Evolutionary conservation across 176 grass and related monocot genomes (phyloP), one percentile per base, ranked within the genome.

Genomic region (Eragrostis nindensis): DNA sequence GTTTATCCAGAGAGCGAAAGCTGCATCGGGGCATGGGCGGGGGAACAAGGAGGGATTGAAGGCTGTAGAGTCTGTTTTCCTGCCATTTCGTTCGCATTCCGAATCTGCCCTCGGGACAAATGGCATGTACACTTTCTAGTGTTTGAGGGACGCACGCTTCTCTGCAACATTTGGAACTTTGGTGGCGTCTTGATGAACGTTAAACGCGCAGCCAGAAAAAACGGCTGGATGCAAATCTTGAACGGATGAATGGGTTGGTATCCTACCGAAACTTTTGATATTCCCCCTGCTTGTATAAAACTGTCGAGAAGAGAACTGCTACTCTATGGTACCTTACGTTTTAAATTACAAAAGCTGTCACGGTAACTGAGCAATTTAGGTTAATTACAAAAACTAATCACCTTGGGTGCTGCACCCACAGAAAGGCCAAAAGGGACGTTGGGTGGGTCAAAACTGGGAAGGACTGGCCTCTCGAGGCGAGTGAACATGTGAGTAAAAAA

Each of bases 1-100:
- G n/a, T 7, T 64, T 52, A 43, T 2, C 66, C 16, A 54, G 41
- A 62, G 53, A 69, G 57, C 24, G 42, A 78, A 67, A 21, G 82
- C 47, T 38, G 77, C 84, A 49, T 82, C 68, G 71, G 85, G 85
- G 21, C 50, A 42, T 13, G 63, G 19, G 65, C 29, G 6, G 68
- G n/a, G 85, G 26, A 62, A 81, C 78, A 83, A 11, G 56, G 80
- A 73, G 86, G 70, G 80, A 77, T 78, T 48, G 67, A 86, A 86
- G 68, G 76, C 75, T 64, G 84, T 22, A 71, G 74, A 17, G 71
- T 42, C 25, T 87, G 85, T 68, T 73, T 62, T 16, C 25, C 40
- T 82, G 24, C 47, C 8, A 8, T 13, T 24, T 38, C 52, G 43
- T 43, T 42, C 13, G 17, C 25, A 12, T 70, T 70, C 78, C 66